Evolutionary conservation across 495 filamentous ascomycete genomes (phyloP).

Genomic region (Aspergillus sclerotioniger): DNA sequence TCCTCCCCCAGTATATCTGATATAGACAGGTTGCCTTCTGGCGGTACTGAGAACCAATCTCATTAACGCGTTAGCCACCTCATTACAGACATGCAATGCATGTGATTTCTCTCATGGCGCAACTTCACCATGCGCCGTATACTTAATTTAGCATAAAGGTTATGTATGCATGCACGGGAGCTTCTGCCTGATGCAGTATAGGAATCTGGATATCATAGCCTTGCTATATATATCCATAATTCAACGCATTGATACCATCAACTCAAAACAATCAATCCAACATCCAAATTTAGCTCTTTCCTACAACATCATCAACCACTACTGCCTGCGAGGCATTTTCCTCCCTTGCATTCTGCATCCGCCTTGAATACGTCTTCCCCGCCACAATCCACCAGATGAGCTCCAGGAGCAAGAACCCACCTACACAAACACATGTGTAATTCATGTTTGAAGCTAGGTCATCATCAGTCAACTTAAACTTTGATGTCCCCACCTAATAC

Average conservation of each 20-base stretch:
- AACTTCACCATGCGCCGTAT: neutral
- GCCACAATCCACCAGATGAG: constrained; percentile 39
- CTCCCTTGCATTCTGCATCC: constrained; percentile 27
- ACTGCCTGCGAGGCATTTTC: constrained; percentile 2
- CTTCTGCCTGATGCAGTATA: neutral
- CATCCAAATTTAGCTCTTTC: constrained; percentile 2
- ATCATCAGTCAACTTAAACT: neutral
- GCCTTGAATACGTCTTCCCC: constrained; percentile 32
- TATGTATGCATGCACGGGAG: neutral
- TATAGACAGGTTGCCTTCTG: neutral
- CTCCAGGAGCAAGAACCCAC: constrained; percentile 50
- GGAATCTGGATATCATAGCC: neutral
- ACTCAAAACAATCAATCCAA: no score
- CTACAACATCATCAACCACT: constrained; percentile 2
- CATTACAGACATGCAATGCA: neutral
- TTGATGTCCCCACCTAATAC: neutral
- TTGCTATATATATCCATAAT: no score
- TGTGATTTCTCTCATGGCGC: neutral
- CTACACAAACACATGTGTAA: constrained; percentile 64
- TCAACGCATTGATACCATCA: no score
- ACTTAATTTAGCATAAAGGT: neutral
- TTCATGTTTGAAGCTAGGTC: constrained; percentile 59
- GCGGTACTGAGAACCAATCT: neutral
- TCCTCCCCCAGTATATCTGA: neutral
- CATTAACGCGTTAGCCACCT: neutral